Conservation (phyloP, 116 monocot genomes). For the Dioscorea cayenensis region DNA sequence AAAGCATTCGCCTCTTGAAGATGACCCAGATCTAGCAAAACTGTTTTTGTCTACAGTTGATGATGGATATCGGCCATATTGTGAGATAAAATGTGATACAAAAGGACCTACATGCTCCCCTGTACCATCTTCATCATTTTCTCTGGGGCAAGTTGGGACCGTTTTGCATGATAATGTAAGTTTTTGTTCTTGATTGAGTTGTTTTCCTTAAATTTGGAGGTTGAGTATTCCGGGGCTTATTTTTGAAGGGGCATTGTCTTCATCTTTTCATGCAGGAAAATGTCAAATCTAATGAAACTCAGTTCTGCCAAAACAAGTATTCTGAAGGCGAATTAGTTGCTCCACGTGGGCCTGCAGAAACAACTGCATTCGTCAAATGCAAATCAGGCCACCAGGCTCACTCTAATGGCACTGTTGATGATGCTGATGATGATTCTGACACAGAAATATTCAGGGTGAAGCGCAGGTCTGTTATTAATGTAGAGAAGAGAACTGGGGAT, state of each 20-base stretch:
- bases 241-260: not conserved
- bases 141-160: slow-evolving; percentile 4
- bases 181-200: not conserved
- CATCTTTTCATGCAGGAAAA: slow-evolving; percentile 15
- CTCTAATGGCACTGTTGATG: slow-evolving; percentile 22
- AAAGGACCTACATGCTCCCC: slow-evolving; percentile 8
- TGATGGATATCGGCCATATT: slow-evolving; percentile 43
- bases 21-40: slow-evolving; percentile 10
- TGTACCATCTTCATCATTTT: slow-evolving; percentile 12
- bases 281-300: slow-evolving; percentile 5
- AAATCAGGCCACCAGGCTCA: not conserved
- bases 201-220: not conserved
- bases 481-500: slow-evolving; percentile 21
- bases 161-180: slow-evolving; percentile 24
- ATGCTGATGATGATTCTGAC: slow-evolving; percentile 61
- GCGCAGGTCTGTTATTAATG: slow-evolving; percentile 32
- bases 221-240: too few relatives aligned
- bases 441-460: slow-evolving; percentile 72
- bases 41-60: slow-evolving; percentile 12
- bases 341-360: slow-evolving; percentile 3
- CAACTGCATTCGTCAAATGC: slow-evolving; percentile 6
- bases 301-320: slow-evolving; percentile 1
- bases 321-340: slow-evolving; percentile 1
- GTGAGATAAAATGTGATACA: slow-evolving; percentile 34
- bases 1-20: slow-evolving; percentile 15